Evolutionary conservation across 768 basidiomycete genomes (phyloP).

Genomic region (Suillus plorans): DNA sequence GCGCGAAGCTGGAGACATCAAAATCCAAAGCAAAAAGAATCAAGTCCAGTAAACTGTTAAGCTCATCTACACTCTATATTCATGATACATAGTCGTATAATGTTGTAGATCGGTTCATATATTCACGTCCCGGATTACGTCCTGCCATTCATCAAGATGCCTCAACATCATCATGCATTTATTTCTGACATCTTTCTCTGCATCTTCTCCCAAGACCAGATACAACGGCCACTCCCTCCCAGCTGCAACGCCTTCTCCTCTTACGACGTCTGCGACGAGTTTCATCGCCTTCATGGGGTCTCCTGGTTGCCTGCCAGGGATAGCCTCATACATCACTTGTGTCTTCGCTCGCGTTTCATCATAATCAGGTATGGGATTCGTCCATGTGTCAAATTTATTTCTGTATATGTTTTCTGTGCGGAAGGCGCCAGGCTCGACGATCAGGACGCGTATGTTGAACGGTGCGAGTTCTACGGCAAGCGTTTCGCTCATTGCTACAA

Average conservation of each 20-base stretch:
- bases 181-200: conserved; percentile 47
- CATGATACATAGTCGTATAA: neutral
- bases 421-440: conserved; percentile 66
- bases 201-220: conserved; percentile 53
- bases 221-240: conserved; percentile 48
- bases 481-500: conserved; percentile 54
- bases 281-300: conserved; percentile 63
- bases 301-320: conserved; percentile 48
- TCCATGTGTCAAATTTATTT: conserved; percentile 31
- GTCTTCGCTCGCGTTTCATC: conserved; percentile 40
- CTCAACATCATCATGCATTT: conserved; percentile 48
- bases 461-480: conserved; percentile 52
- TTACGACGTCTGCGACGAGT: conserved; percentile 40
- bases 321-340: conserved; percentile 29
- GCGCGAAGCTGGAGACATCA: neutral
- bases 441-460: conserved; percentile 54
- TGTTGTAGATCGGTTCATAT: conserved; percentile 24
- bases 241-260: conserved; percentile 51
- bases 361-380: conserved; percentile 48
- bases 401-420: conserved; percentile 59
- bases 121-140: conserved; percentile 45
- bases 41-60: no score
- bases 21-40: neutral
- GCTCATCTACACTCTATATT: neutral
- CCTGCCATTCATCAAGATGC: conserved; percentile 54